Evolutionary conservation across 2,329 filamentous ascomycete genomes (phyloP).

Genomic region (Parascedosporium putredinis): DNA sequence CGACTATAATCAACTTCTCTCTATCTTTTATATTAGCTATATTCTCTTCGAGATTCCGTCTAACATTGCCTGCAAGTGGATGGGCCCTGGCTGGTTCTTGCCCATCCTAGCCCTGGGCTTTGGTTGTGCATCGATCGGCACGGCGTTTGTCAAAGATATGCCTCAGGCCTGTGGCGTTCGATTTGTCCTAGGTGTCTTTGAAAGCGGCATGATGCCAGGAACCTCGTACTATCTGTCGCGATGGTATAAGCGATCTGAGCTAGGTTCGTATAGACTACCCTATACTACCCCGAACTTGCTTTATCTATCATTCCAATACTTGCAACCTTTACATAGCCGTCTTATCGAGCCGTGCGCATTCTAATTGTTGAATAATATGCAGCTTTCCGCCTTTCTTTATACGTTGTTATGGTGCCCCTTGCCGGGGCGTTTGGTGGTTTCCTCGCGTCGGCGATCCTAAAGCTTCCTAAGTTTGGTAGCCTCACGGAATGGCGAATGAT

Average conservation of each 20-base stretch:
- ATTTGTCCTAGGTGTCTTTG: too few relatives aligned
- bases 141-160: constrained; percentile 72
- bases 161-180: too few relatives aligned
- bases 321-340: too few relatives aligned
- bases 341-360: too few relatives aligned
- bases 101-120: constrained; percentile 61
- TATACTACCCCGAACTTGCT: too few relatives aligned
- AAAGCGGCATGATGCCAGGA: too few relatives aligned
- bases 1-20: constrained; percentile 60
- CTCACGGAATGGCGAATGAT: constrained; percentile 57
- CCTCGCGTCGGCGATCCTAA: constrained; percentile 53
- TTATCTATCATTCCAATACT: too few relatives aligned
- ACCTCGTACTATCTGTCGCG: too few relatives aligned
- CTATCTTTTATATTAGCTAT: constrained; percentile 63
- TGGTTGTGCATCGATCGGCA: constrained; percentile 43
- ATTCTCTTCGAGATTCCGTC: constrained; percentile 62
- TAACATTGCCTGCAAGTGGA: constrained; percentile 62
- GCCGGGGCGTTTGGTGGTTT: constrained; percentile 64
- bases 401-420: constrained; percentile 40
- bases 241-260: too few relatives aligned
- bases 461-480: constrained; percentile 44
- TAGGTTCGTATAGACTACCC: too few relatives aligned
- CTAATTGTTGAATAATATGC: too few relatives aligned
- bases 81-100: too few relatives aligned
- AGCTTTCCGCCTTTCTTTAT: constrained; percentile 58